These are phyloP conservation scores for Fusarium veterinarium DNA, from an alignment of 2,329 filamentous ascomycete species.

Conservation along the genomic window DNA sequence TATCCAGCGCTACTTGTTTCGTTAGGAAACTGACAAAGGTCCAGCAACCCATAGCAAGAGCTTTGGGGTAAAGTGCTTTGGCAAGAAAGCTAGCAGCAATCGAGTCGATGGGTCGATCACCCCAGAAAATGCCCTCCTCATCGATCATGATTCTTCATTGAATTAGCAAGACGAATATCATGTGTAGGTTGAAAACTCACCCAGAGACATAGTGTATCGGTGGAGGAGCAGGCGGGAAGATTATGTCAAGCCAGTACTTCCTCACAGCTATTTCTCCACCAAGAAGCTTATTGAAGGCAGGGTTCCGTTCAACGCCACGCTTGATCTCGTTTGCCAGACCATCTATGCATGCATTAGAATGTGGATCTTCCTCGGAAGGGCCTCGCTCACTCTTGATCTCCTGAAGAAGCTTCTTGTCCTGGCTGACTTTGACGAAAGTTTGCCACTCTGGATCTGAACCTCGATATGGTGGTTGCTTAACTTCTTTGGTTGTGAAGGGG, in stretches of 20 bases:
- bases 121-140: slow-evolving; percentile 61
- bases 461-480: slow-evolving; percentile 63
- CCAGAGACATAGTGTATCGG: slow-evolving; percentile 69
- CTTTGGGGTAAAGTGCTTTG: slow-evolving; percentile 65
- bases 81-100: slow-evolving; percentile 57
- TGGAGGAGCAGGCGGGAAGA: slow-evolving; percentile 69
- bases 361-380: not conserved
- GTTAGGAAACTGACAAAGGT: slow-evolving; percentile 62
- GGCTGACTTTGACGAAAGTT: slow-evolving; percentile 68
- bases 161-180: slow-evolving; percentile 34
- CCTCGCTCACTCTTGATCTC: slow-evolving; percentile 59
- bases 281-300: slow-evolving; percentile 53
- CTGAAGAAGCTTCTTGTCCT: slow-evolving; percentile 60
- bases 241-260: slow-evolving; percentile 69
- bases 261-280: slow-evolving; percentile 62
- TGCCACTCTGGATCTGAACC: slow-evolving; percentile 72
- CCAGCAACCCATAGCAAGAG: slow-evolving; percentile 63
- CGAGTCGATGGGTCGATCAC: slow-evolving; percentile 61
- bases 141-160: slow-evolving; percentile 60
- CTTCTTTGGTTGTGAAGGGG: slow-evolving; percentile 65
- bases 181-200: slow-evolving; percentile 56
- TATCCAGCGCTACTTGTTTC: slow-evolving; percentile 56
- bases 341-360: slow-evolving; percentile 41
- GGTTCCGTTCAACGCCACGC: slow-evolving; percentile 55
- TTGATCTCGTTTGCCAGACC: slow-evolving; percentile 51